Evolutionary conservation across 2,329 filamentous ascomycete species (phyloP).

Genomic region (Diaporthe nobilis): DNA sequence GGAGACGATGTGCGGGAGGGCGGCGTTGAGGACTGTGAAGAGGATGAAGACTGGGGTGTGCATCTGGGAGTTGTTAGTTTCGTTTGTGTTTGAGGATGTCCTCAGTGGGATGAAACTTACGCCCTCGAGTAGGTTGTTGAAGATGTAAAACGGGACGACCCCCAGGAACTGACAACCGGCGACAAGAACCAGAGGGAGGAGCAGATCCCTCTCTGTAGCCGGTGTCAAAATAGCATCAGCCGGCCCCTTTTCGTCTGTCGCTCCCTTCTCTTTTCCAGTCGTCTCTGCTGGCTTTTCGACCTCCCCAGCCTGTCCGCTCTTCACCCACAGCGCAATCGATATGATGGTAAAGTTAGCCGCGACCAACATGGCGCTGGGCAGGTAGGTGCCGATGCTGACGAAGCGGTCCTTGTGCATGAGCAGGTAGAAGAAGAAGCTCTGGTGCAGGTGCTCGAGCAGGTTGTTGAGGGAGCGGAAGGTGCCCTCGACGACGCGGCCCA

Average conservation of each 20-base stretch:
- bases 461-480: constrained; percentile 96
- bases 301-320: constrained; percentile 72
- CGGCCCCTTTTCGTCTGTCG: constrained; percentile 51
- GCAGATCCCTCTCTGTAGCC: constrained; percentile 73
- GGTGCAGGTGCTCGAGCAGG: constrained; percentile 93
- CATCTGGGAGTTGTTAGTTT: constrained; percentile 57
- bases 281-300: constrained; percentile 48
- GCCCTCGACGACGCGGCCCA: constrained; percentile 91
- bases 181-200: constrained; percentile 82
- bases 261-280: constrained; percentile 48
- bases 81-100: constrained; percentile 5
- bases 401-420: constrained; percentile 93
- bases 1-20: constrained; percentile 71
- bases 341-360: constrained; percentile 96
- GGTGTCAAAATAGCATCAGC: constrained; percentile 41
- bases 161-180: constrained; percentile 81
- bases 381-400: constrained; percentile 97
- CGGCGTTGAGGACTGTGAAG: constrained; percentile 68
- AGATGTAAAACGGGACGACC: constrained; percentile 85
- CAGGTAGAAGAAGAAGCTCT: constrained; percentile 99
- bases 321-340: constrained; percentile 93
- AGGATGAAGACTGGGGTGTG: constrained; percentile 71
- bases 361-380: constrained; percentile 97
- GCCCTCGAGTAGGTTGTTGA: constrained; percentile 79
- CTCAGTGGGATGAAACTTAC: constrained; percentile 62